Evolutionary conservation across 495 filamentous ascomycete species (phyloP).

Genomic region (Penicillium verhagenii): DNA sequence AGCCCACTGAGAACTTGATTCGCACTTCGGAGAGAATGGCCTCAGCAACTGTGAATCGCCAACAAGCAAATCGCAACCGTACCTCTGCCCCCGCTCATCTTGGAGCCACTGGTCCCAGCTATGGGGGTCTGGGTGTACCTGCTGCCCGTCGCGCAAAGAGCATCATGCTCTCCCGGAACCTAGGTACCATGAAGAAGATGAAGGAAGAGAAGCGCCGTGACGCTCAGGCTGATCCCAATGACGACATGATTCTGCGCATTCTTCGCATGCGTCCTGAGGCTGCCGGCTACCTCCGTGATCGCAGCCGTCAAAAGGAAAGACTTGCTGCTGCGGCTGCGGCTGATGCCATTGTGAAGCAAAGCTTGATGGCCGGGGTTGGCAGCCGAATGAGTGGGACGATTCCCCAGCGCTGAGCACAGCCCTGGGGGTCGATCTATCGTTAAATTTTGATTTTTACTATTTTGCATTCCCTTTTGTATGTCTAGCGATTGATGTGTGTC

Average conservation of each 20-base stretch:
- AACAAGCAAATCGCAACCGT: conserved; percentile 65
- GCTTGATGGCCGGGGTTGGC: conserved; percentile 67
- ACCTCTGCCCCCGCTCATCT: conserved; percentile 69
- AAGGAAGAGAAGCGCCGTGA: conserved; percentile 96
- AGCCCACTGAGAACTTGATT: conserved; percentile 86
- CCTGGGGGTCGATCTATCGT: conserved; percentile 21
- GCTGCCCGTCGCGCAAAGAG: conserved; percentile 80
- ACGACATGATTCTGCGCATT: conserved; percentile 97
- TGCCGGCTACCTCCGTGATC: conserved; percentile 81
- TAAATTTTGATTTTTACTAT: conserved; percentile 12
- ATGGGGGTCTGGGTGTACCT: conserved; percentile 67
- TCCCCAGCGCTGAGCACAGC: conserved; percentile 37
- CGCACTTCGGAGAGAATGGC: conserved; percentile 95
- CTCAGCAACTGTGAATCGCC: conserved; percentile 76
- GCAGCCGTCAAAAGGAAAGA: conserved; percentile 90
- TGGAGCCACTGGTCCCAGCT: conserved; percentile 53
- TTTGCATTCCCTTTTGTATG: conserved; percentile 13
- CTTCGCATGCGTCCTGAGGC: conserved; percentile 95
- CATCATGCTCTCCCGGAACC: conserved; percentile 91
- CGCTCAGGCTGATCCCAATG: conserved; percentile 92
- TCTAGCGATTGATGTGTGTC: conserved; percentile 12
- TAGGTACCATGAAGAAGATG: conserved; percentile 92
- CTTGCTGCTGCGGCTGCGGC: conserved; percentile 87
- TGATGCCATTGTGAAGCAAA: conserved; percentile 92
- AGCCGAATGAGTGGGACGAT: conserved; percentile 62